A percentile compares a stretch with the other conserved stretches of the same genome.
phyloP scores from a whole-genome alignment of 2,329 filamentous ascomycete species.

The Salinomyces thailandicus region DNA sequence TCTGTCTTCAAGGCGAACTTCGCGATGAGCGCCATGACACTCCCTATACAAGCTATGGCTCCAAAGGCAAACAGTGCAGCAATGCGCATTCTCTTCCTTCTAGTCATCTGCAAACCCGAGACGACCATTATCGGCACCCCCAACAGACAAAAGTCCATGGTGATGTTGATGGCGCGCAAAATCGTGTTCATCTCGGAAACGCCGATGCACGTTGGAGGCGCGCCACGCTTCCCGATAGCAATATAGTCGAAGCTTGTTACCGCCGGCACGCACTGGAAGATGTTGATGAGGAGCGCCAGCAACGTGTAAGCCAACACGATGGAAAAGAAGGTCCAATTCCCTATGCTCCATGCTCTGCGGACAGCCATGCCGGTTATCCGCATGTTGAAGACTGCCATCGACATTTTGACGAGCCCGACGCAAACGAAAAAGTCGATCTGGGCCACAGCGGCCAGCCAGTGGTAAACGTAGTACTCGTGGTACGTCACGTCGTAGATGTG shows the following conservation, averaged over 20 bases:
- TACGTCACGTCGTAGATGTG: constrained; percentile 1
- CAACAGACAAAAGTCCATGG: neutral
- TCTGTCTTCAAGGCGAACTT: neutral
- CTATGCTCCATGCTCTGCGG: neutral
- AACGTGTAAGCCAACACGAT: neutral
- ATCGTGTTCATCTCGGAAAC: neutral
- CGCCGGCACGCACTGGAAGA: neutral
- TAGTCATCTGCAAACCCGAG: neutral
- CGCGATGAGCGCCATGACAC: neutral
- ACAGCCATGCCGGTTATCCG: neutral
- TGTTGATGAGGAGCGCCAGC: neutral
- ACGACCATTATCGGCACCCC: neutral
- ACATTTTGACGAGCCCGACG: neutral
- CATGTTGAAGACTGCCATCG: constrained; percentile 1
- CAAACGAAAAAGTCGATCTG: constrained; percentile 1
- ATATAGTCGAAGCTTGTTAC: constrained; percentile 1
- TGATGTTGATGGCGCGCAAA: neutral
- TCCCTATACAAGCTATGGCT: neutral
- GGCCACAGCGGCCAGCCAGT: neutral
- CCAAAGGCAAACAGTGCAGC: neutral
- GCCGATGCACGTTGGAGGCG: neutral
- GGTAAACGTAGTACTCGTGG: constrained; percentile 1
- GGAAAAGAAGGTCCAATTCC: neutral
- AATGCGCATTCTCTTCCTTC: neutral
- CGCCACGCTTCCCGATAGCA: neutral